phyloP scores from a whole-genome alignment of 805 yeast genomes.

The Candida nonsorbophila region DNA sequence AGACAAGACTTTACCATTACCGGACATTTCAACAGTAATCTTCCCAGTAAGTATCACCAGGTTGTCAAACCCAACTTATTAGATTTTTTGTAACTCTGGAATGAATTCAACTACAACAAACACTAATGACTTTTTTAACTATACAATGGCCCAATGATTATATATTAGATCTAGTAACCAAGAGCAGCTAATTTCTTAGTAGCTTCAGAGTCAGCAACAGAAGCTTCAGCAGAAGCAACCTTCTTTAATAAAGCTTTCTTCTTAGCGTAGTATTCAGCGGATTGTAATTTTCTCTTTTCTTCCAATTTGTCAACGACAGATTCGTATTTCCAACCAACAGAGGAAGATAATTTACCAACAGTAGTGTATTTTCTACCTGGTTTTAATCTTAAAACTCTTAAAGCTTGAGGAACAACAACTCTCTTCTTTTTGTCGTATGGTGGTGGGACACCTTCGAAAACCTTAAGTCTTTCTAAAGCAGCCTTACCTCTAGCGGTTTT shows the following conservation, averaged over 20 bases:
- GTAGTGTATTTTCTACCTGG: slow-evolving; percentile 99
- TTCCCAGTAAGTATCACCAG: too few relatives aligned
- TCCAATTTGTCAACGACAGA: slow-evolving; percentile 95
- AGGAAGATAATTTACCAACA: slow-evolving; percentile 89
- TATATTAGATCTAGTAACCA: slow-evolving; percentile 95
- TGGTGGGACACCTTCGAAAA: slow-evolving; percentile 99
- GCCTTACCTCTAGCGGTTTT: slow-evolving; percentile 99
- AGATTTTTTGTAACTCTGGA: too few relatives aligned
- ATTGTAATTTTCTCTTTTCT: slow-evolving; percentile 98
- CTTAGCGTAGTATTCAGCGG: slow-evolving; percentile 98
- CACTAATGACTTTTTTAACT: too few relatives aligned
- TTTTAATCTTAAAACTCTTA: slow-evolving; percentile 97
- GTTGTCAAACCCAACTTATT: too few relatives aligned
- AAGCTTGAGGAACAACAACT: slow-evolving; percentile 99
- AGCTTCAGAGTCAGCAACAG: slow-evolving; percentile 86
- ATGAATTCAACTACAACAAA: too few relatives aligned
- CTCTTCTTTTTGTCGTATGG: slow-evolving; percentile 99
- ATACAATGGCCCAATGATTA: too few relatives aligned
- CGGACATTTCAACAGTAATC: too few relatives aligned
- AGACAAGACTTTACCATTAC: too few relatives aligned
- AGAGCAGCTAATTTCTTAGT: slow-evolving; percentile 91
- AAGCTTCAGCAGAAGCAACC: slow-evolving; percentile 78
- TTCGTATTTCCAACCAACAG: slow-evolving; percentile 99
- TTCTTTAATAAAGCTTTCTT: slow-evolving; percentile 95
- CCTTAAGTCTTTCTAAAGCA: slow-evolving; percentile 98